Percentiles rank a stretch among this genome's conserved stretches.
Evolutionary conservation across 2,329 filamentous ascomycete species (phyloP).

Genomic region (Sporothrix mexicana): DNA sequence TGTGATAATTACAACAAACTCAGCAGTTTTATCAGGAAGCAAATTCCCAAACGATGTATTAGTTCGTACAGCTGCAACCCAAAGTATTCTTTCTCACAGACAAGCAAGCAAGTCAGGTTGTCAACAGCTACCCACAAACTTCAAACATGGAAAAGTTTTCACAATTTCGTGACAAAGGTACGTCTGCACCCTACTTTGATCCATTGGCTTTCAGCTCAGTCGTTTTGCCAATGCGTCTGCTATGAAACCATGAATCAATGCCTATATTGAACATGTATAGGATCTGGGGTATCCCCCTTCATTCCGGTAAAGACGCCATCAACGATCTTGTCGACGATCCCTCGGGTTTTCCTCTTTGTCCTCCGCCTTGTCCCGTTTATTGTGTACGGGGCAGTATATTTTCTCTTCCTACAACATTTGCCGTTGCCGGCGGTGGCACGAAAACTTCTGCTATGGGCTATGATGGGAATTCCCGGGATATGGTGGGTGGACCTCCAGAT

Average conservation of each 20-base stretch:
- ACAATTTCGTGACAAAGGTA: constrained; percentile 89
- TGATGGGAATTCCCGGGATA: constrained; percentile 87
- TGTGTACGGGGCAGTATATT: constrained; percentile 71
- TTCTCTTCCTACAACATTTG: constrained; percentile 81
- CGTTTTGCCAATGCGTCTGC: background rate
- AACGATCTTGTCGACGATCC: constrained; percentile 65
- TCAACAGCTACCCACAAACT: background rate
- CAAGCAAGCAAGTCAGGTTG: too few relatives aligned
- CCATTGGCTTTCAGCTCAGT: background rate
- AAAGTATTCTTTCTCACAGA: too few relatives aligned
- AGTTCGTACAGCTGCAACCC: too few relatives aligned
- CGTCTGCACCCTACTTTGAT: background rate
- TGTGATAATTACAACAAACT: too few relatives aligned
- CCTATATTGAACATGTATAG: constrained; percentile 52
- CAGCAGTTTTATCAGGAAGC: too few relatives aligned
- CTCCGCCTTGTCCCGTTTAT: constrained; percentile 81
- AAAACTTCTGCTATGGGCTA: constrained; percentile 85
- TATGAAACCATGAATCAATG: background rate
- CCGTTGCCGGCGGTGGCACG: constrained; percentile 65
- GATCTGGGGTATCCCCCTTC: constrained; percentile 95
- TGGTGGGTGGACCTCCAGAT: constrained; percentile 99
- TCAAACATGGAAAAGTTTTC: constrained; percentile 87
- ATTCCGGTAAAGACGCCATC: constrained; percentile 74
- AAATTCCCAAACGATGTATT: too few relatives aligned
- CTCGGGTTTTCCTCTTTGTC: constrained; percentile 76